A percentile compares a stretch with the other conserved stretches of the same genome.
phyloP scores from a whole-genome alignment of 139 green algal species.

The Zygnema cylindricum region DNA sequence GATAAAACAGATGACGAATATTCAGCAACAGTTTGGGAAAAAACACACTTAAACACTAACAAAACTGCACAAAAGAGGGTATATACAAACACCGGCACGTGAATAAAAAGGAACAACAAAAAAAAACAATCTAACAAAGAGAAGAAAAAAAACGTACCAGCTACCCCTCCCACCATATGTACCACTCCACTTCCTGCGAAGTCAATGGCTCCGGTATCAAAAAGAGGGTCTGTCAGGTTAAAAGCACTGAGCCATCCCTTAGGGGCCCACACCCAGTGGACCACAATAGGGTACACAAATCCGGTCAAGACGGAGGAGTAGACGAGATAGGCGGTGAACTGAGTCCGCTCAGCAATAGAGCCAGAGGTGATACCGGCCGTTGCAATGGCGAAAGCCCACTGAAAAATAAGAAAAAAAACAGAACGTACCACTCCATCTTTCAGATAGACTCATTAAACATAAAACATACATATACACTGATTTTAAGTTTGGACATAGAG shows the following conservation, averaged over 20 bases:
- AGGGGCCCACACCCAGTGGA: conserved; percentile 69
- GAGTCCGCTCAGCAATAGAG: conserved; percentile 59
- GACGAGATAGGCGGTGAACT: conserved; percentile 66
- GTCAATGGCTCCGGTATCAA: conserved; percentile 60
- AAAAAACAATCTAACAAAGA: too few species aligned
- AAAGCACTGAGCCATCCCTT: conserved; percentile 66
- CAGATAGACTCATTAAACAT: too few species aligned
- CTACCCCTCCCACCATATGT: conserved; percentile 69
- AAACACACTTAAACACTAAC: too few species aligned
- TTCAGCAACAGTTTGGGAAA: too few species aligned
- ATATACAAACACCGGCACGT: conserved; percentile 30
- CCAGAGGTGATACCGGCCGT: conserved; percentile 55
- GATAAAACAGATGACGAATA: not conserved
- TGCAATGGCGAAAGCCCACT: conserved; percentile 62
- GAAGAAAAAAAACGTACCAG: conserved; percentile 56
- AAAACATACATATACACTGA: too few species aligned
- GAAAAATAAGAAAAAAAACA: conserved; percentile 18
- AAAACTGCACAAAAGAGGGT: not conserved
- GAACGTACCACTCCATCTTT: too few species aligned
- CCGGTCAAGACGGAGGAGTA: conserved; percentile 70
- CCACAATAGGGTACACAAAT: conserved; percentile 74
- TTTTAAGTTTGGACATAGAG: too few species aligned
- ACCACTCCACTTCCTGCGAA: conserved; percentile 72
- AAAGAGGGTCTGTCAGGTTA: conserved; percentile 46
- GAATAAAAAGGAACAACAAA: not conserved